A percentile compares a stretch with the other conserved stretches of the same genome.
These are phyloP conservation scores for Arthrobotrys sinensis DNA, from an alignment of 2,329 filamentous ascomycete genomes.

Conservation along the genomic window DNA sequence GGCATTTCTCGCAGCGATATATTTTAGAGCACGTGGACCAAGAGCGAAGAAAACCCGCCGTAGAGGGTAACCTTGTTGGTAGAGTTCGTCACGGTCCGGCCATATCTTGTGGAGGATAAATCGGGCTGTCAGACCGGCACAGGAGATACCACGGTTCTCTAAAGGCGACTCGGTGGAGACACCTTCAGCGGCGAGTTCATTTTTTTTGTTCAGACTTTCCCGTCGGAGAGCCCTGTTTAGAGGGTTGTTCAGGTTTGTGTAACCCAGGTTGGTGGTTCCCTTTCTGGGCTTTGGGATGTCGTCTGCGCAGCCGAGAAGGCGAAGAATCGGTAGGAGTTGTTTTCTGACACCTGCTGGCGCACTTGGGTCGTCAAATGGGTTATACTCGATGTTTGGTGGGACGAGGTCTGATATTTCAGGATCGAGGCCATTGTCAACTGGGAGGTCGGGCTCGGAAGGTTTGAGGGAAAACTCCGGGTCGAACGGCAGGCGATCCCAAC, in stretches of 20 bases:
- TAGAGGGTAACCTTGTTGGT: constrained; percentile 49
- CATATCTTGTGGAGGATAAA: constrained; percentile 46
- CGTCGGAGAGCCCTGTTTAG: constrained; percentile 45
- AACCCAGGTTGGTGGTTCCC: constrained; percentile 52
- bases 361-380: background rate
- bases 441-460: background rate
- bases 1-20: constrained; percentile 41
- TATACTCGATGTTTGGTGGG: background rate
- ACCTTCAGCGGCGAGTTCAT: background rate
- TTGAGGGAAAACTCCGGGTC: background rate
- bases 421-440: background rate
- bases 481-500: constrained; percentile 19
- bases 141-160: constrained; percentile 37
- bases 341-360: constrained; percentile 25
- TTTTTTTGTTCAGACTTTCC: constrained; percentile 12
- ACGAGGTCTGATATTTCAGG: background rate
- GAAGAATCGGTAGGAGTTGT: constrained; percentile 51
- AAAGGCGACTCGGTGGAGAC: background rate
- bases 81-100: constrained; percentile 37
- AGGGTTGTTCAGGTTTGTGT: constrained; percentile 38
- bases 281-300: constrained; percentile 50
- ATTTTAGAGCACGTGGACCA: constrained; percentile 10
- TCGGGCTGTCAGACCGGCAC: constrained; percentile 48
- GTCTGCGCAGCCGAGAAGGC: constrained; percentile 53
- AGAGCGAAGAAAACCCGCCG: constrained; percentile 22